Evolutionary conservation across 2,329 filamentous ascomycete species (phyloP).

Genomic region (Neofusicoccum cordaticola): DNA sequence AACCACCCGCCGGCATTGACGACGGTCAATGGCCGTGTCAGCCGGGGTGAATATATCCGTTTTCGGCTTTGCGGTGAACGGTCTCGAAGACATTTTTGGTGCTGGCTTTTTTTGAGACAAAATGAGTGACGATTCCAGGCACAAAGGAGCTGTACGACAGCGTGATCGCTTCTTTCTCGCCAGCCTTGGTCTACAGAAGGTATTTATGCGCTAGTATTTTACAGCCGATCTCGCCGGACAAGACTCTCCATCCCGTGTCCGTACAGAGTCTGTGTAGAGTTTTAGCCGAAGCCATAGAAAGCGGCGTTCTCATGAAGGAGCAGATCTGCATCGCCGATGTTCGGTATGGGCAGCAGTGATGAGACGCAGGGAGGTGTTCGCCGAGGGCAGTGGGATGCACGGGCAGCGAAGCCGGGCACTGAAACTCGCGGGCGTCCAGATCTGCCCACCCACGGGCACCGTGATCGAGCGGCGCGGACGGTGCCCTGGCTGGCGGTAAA

Average conservation of each 20-base stretch:
- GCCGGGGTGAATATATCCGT: neutral
- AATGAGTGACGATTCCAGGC: no score
- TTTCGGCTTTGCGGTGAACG: neutral
- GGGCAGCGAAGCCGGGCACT: neutral
- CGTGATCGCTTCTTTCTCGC: neutral
- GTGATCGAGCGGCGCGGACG: no score
- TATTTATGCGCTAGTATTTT: neutral
- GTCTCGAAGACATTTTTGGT: neutral
- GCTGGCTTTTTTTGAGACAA: no score
- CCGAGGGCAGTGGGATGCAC: no score
- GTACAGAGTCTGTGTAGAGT: neutral
- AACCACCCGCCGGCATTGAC: neutral
- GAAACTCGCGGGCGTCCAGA: no score
- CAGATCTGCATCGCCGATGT: neutral
- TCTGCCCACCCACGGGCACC: no score
- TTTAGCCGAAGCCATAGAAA: neutral
- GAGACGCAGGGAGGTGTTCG: no score
- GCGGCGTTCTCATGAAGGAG: neutral
- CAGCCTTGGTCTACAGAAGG: neutral
- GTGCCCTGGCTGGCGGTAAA: no score
- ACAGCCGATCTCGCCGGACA: neutral
- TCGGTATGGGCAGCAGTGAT: neutral
- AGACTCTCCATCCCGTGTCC: neutral
- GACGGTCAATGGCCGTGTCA: neutral
- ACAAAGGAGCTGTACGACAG: neutral